Evolutionary conservation across 2,329 filamentous ascomycete species (phyloP), one percentile per base, ranked within the genome.

Genomic region (Zasmidium cellare): DNA sequence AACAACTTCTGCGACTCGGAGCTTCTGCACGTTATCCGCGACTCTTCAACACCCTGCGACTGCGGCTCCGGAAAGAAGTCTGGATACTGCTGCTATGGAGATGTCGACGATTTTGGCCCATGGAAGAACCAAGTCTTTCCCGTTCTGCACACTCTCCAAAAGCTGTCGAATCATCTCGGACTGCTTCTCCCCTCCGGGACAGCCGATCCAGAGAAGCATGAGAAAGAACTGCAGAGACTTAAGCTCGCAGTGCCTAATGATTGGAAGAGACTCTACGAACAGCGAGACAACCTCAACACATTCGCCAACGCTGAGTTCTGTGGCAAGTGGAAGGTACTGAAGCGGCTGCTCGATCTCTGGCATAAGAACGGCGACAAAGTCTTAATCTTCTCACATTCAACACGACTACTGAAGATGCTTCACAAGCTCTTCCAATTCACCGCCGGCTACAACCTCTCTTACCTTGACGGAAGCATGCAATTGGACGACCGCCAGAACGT

Each of bases 321-420:
- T 69, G 94, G 94, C 2, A 99, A 99, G 75, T 99, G 94, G 94
- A 92, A 91, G 70, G 86, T 99, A 1, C 74, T 99, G 25, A 90
- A 87, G 72, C 92, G 91, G 67, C 79, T 99, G 3, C 82, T 99
- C 6, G 87, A 87, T 55, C 93, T 94, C 73, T 99, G 94, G 94
- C 85, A 96, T 70, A 80, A 84, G 14, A 92, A 89, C 68, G 91
- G 91, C 14, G 92, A 97, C 76, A 99, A 97, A 74, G 94, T 97
- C 0, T 82, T 99, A 0, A 88, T 99, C 2, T 99, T 99, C 73
- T 96, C 91, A 0, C 92, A 97, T 69, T 96, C 89, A 59, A 92
- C 97, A 3, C 85, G 90, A 1, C 79, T 99, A 2, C 77, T 99
- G 22, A 87, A 86, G 46, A 94, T 97, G 71, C 79, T 99, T 3